Evolutionary conservation across 1,139 yeast species (phyloP).

Genomic region (Zygosaccharomyces pseudobailii): DNA sequence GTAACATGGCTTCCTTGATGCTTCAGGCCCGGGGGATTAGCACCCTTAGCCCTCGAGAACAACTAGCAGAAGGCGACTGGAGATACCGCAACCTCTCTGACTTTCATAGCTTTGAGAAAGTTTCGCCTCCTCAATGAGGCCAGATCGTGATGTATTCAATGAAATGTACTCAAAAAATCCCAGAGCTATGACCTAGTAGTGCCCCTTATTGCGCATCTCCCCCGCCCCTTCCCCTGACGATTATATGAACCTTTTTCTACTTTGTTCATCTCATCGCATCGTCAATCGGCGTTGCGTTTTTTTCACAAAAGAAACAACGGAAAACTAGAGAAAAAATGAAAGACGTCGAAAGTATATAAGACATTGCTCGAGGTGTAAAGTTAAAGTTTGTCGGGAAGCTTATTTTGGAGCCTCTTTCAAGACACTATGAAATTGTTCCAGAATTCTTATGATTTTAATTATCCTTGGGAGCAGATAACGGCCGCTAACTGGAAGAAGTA

Average conservation of each 20-base stretch:
- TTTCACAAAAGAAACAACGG: background rate
- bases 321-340: background rate
- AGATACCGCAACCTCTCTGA: conserved; percentile 34
- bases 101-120: conserved; percentile 8
- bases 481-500: conserved; percentile 97
- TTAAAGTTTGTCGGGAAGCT: background rate
- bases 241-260: background rate
- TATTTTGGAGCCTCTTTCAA: background rate
- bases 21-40: conserved; percentile 47
- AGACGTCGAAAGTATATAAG: background rate
- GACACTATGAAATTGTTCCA: conserved; percentile 69
- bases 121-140: background rate
- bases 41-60: conserved; percentile 38
- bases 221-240: background rate
- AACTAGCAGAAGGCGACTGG: conserved; percentile 41
- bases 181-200: background rate
- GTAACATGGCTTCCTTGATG: conserved; percentile 47
- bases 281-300: background rate
- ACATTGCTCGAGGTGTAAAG: background rate
- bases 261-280: background rate
- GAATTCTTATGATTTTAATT: conserved; percentile 62
- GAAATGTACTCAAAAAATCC: background rate
- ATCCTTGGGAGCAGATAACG: conserved; percentile 92
- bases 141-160: background rate
- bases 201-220: background rate